These are phyloP conservation scores for Metschnikowia proteae DNA, from an alignment of 805 yeast genomes.

Conservation along the genomic window DNA sequence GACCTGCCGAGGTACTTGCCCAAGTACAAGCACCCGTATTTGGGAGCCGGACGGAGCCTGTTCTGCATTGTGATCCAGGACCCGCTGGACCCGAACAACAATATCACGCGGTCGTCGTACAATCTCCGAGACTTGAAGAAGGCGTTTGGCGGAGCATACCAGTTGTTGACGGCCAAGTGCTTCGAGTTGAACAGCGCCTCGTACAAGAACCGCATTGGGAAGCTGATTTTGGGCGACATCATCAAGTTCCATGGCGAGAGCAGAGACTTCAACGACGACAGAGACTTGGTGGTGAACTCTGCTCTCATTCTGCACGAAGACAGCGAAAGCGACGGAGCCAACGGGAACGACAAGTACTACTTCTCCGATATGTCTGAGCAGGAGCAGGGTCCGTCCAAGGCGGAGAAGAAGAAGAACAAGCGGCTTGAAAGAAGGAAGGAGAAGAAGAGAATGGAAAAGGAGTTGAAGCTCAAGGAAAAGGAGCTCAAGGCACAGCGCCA, in stretches of 20 bases:
- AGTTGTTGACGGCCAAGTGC: conserved; percentile 67
- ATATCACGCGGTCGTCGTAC: conserved; percentile 81
- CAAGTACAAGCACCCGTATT: conserved; percentile 50
- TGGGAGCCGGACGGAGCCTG: conserved; percentile 49
- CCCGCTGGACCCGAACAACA: conserved; percentile 80
- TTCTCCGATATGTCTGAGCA: conserved; percentile 40
- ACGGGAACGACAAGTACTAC: conserved; percentile 39
- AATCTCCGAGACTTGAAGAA: conserved; percentile 75
- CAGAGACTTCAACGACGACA: conserved; percentile 74
- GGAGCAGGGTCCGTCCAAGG: not conserved
- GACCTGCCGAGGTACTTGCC: conserved; percentile 58
- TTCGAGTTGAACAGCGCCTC: conserved; percentile 65
- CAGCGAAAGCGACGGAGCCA: conserved; percentile 32
- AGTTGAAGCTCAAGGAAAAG: not conserved
- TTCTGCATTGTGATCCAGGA: conserved; percentile 79
- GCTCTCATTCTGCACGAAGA: conserved; percentile 42
- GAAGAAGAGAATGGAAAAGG: not conserved
- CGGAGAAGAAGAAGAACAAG: not conserved
- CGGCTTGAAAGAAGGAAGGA: not conserved
- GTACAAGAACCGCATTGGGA: conserved; percentile 63
- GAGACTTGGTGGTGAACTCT: conserved; percentile 57
- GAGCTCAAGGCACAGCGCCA: not conserved
- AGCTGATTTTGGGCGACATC: conserved; percentile 74
- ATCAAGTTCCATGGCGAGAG: conserved; percentile 70
- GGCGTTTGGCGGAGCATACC: conserved; percentile 87